Conservation (phyloP, 202 grass and related monocot genomes). For the Zizania palustris region DNA sequence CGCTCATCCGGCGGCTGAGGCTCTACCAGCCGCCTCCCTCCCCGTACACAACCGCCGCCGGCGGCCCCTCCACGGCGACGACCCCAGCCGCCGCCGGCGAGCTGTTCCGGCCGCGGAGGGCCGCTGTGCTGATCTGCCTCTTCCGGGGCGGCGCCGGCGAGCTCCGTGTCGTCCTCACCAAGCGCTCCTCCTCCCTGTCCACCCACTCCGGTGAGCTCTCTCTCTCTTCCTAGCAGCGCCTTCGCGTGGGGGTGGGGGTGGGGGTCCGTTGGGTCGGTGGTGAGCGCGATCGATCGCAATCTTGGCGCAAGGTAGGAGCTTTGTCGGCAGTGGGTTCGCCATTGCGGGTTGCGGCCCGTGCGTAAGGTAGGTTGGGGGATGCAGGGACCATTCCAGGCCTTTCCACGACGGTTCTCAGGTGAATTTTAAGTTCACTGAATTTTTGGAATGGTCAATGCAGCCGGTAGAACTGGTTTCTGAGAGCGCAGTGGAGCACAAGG, state of each 20-base stretch:
- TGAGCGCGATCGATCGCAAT: conserved; percentile 3
- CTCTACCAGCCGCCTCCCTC: conserved; percentile 44
- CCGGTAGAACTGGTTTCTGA: not conserved
- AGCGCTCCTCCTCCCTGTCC: conserved; percentile 82
- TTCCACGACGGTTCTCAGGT: not conserved
- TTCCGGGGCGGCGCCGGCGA: conserved; percentile 60
- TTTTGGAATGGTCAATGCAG: not conserved
- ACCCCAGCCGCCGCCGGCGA: conserved; percentile 30
- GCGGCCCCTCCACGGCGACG: conserved; percentile 20
- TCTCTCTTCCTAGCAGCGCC: not conserved
- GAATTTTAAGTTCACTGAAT: not conserved
- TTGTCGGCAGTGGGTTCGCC: not conserved
- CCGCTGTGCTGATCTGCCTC: conserved; percentile 83
- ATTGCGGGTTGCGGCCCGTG: not conserved
- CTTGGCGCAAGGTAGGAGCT: not conserved
- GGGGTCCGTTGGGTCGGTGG: not conserved
- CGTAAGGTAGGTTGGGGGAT: not conserved
- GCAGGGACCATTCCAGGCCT: not conserved
- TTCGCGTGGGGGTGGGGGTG: not conserved
- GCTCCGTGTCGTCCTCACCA: conserved; percentile 85
- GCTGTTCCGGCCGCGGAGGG: conserved; percentile 60
- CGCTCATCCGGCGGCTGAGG: conserved; percentile 50
- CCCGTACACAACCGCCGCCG: conserved; percentile 14
- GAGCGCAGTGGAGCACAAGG: not conserved
- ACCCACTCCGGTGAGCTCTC: conserved; percentile 68